Conservation (phyloP, 2,329 filamentous ascomycete genomes). For the Epichloe typhina region DNA sequence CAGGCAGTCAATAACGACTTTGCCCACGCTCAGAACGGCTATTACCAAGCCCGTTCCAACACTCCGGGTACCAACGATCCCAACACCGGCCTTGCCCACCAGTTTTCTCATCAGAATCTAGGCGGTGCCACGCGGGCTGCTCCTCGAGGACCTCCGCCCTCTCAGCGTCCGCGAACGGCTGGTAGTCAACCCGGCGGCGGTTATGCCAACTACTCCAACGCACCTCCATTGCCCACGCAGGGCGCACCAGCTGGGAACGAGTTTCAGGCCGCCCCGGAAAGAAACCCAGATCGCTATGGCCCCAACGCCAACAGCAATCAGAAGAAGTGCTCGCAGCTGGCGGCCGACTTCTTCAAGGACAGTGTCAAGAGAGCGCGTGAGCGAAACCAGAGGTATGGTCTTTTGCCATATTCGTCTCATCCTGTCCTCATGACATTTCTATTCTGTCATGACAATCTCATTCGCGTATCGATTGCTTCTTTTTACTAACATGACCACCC, state of each 20-base stretch:
- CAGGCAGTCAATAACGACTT: constrained; percentile 33
- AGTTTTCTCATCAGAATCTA: constrained; percentile 94
- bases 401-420: neutral
- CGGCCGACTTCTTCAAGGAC: constrained; percentile 94
- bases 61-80: constrained; percentile 60
- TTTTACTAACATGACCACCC: neutral
- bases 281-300: constrained; percentile 56
- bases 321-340: constrained; percentile 55
- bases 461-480: neutral
- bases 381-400: constrained; percentile 73
- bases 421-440: neutral
- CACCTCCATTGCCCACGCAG: constrained; percentile 52
- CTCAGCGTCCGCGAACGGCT: constrained; percentile 71
- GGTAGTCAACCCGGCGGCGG: constrained; percentile 52
- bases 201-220: constrained; percentile 48
- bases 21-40: constrained; percentile 31
- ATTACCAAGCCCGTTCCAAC: constrained; percentile 39
- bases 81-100: constrained; percentile 83
- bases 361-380: constrained; percentile 93
- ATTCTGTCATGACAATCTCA: too few relatives aligned
- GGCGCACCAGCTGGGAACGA: constrained; percentile 50
- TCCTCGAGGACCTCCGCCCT: constrained; percentile 53
- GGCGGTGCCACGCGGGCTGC: constrained; percentile 56
- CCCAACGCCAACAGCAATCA: constrained; percentile 53
- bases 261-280: constrained; percentile 67